A percentile compares a stretch with the other conserved stretches of the same genome.
phyloP scores from a whole-genome alignment of 2,329 filamentous ascomycete genomes.

The Teratosphaeria zuluensis region DNA sequence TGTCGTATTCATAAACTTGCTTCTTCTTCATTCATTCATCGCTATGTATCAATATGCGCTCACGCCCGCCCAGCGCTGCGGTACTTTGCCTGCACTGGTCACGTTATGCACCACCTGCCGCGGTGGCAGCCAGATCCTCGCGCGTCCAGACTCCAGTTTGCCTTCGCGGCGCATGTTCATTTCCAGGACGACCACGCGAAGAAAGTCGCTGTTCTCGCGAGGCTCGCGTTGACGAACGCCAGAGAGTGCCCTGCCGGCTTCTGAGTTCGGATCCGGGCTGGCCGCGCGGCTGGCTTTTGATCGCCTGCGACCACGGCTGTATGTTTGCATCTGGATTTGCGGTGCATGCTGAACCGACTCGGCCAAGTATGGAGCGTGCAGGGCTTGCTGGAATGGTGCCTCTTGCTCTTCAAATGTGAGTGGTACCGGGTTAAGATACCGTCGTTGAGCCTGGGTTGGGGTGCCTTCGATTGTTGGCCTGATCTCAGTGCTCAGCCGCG shows the following conservation, averaged over 20 bases:
- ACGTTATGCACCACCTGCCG: conserved; percentile 26
- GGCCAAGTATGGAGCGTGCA: conserved; percentile 25
- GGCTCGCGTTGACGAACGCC: conserved; percentile 49
- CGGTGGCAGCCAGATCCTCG: conserved; percentile 52
- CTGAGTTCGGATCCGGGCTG: conserved; percentile 32
- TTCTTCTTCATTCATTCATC: neutral
- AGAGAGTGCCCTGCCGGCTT: conserved; percentile 30
- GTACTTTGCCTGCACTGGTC: neutral
- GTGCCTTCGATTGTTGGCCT: conserved; percentile 46
- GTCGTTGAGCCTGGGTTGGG: conserved; percentile 46
- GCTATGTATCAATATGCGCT: neutral
- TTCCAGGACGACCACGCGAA: conserved; percentile 55
- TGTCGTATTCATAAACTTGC: neutral
- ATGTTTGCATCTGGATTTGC: conserved; percentile 56
- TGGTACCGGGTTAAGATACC: conserved; percentile 51
- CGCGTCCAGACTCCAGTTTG: conserved; percentile 50
- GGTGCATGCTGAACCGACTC: conserved; percentile 33
- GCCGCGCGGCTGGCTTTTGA: conserved; percentile 19
- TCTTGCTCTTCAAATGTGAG: conserved; percentile 29
- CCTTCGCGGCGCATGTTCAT: conserved; percentile 59
- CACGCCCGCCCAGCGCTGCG: neutral
- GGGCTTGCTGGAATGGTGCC: conserved; percentile 26
- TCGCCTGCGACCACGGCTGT: conserved; percentile 30
- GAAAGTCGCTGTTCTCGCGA: conserved; percentile 54
- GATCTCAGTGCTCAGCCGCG: conserved; percentile 51